Percentiles rank a stretch among this genome's conserved stretches.
Evolutionary conservation across 2,329 filamentous ascomycete genomes (phyloP).

Genomic region (Cladosporium sp.): DNA sequence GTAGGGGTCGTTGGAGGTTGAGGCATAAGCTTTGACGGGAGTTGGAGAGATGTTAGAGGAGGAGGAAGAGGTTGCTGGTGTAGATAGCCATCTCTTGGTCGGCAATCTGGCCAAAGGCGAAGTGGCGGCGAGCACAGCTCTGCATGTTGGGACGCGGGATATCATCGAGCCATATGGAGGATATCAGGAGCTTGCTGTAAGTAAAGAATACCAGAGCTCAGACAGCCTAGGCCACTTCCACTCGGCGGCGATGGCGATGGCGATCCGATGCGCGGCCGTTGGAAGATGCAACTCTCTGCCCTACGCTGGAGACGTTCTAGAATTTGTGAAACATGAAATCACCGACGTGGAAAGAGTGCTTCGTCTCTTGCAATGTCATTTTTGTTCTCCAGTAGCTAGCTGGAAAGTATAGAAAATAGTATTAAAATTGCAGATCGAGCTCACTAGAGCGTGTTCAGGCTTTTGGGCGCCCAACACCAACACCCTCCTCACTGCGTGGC

Average conservation of each 20-base stretch:
- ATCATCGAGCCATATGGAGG: conserved; percentile 32
- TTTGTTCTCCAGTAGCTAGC: background rate
- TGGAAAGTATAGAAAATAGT: too few species aligned
- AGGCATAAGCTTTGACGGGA: conserved; percentile 49
- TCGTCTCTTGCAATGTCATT: background rate
- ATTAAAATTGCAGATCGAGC: background rate
- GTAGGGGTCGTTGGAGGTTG: conserved; percentile 67
- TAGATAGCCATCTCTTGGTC: conserved; percentile 28
- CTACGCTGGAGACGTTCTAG: conserved; percentile 6
- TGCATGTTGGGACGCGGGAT: conserved; percentile 26
- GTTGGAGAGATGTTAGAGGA: conserved; percentile 25
- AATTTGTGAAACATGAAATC: conserved; percentile 6
- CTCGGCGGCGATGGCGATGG: background rate
- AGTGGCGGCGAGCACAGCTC: conserved; percentile 22
- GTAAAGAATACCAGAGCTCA: background rate
- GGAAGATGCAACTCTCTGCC: conserved; percentile 12
- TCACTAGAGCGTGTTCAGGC: background rate
- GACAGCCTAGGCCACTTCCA: background rate
- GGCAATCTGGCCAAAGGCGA: conserved; percentile 17
- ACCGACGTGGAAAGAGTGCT: background rate
- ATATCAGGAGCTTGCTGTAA: background rate
- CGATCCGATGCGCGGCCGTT: conserved; percentile 11
- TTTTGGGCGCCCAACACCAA: background rate
- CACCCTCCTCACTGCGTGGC: background rate
- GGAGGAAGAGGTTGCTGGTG: conserved; percentile 14